Evolutionary conservation across 768 basidiomycete genomes (phyloP).

Genomic region (Phlegmacium glaucopus): DNA sequence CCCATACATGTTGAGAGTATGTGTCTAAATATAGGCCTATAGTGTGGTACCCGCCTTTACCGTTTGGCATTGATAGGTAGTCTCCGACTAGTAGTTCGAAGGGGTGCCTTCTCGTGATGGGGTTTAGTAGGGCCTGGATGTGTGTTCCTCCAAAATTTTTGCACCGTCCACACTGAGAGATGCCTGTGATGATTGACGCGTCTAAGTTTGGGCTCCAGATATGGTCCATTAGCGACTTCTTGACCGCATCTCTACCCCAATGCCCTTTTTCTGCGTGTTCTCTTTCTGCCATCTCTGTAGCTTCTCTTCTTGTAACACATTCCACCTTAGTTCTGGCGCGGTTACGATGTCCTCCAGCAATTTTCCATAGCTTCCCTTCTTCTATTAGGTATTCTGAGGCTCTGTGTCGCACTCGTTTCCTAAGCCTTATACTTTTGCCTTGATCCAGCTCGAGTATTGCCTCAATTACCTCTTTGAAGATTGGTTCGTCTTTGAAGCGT

Average conservation of each 20-base stretch:
- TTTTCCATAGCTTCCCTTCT: slow-evolving; percentile 20
- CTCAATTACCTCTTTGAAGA: slow-evolving; percentile 11
- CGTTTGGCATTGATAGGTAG: slow-evolving; percentile 28
- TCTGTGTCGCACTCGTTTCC: slow-evolving; percentile 15
- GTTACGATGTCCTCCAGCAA: slow-evolving; percentile 9
- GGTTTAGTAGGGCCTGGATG: no score
- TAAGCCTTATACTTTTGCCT: slow-evolving; percentile 3
- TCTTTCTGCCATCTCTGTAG: slow-evolving; percentile 13
- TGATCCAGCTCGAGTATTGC: slow-evolving; percentile 11
- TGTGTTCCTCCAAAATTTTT: slow-evolving; percentile 27
- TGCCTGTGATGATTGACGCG: slow-evolving; percentile 17
- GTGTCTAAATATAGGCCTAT: slow-evolving; percentile 22
- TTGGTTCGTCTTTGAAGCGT: slow-evolving; percentile 12
- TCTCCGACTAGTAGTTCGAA: slow-evolving; percentile 32
- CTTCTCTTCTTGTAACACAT: slow-evolving; percentile 23
- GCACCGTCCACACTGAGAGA: slow-evolving; percentile 18
- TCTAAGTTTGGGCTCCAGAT: slow-evolving; percentile 24
- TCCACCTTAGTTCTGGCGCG: slow-evolving; percentile 15
- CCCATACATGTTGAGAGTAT: no score
- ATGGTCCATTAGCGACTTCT: slow-evolving; percentile 27
- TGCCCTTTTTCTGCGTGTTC: slow-evolving; percentile 23
- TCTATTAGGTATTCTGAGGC: slow-evolving; percentile 22
- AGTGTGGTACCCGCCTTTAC: slow-evolving; percentile 25
- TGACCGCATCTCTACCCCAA: no score
- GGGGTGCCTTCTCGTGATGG: slow-evolving; percentile 28